Base-by-base conservation (phyloP, 2,329 filamentous ascomycete species). In the Coniochaeta sp. region DNA sequence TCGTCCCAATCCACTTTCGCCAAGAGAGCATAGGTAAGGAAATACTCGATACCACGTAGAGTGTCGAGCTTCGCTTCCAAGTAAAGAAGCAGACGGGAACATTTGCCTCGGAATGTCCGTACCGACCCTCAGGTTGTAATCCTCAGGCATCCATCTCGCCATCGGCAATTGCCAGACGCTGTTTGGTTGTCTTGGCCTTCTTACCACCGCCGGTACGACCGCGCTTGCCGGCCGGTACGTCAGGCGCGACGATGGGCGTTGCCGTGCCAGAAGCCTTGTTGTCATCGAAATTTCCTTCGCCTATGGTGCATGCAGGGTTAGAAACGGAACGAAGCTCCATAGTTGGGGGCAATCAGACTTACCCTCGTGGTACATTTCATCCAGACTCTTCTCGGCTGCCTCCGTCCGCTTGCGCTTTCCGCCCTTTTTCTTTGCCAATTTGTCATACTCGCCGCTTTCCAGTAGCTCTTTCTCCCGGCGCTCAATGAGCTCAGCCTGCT, bases 351-450 rank as follows among this genome's bases (percentile, higher is more conserved):
- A 36, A 24, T 52, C 59, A 24, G 59, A 50, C 90, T 87, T 74
- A 96, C 95, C 95, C 82, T 99, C 95, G 73, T 99, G 95, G 77
- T 99, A 99, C 90, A 99, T 92, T 71, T 97, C 93, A 73, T 98
- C 95, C 74, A 98, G 77, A 69, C 89, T 93, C 68, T 84, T 83
- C 40, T 69, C 72, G 9, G 65, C 67, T 52, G 68, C 70, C 6
- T 66, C 68, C n/a, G 74, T 64, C 63, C 79, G 77, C 73, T 85
- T 85, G 61, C 81, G 76, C 72, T 85, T 85, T 64, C 82, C 70
- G 47, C 60, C 54, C 61, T 83, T 86, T 75, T 84, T 86, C 77
- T 86, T 86, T 47, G 72, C 68, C 65, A 80, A 75, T 76, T 87
- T 89, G 44, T 86, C 83, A 19, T 79, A 75, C 69, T 85, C 86